phyloP scores from a whole-genome alignment of 169 alveolate genomes.

The Eimeria falciformis region DNA sequence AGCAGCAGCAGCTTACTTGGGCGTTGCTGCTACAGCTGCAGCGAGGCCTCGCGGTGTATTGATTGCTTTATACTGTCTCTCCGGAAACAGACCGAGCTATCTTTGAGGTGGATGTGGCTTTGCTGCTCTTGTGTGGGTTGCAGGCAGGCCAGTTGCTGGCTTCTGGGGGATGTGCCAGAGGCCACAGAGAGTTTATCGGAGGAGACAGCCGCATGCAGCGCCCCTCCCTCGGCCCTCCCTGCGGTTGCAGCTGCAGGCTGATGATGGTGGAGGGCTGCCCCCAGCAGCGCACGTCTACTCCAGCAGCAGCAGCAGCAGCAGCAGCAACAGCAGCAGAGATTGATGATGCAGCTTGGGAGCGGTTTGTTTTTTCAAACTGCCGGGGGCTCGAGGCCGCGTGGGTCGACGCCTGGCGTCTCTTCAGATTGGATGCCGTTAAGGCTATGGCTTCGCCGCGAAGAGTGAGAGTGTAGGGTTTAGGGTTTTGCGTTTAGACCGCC shows the following conservation, averaged over 20 bases:
- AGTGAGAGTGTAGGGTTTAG: conserved; percentile 6
- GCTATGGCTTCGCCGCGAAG: conserved; percentile 67
- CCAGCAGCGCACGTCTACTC: neutral
- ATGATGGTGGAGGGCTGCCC: neutral
- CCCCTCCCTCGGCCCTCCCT: neutral
- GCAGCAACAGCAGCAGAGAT: neutral
- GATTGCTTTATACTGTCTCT: no score
- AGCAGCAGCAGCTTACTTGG: neutral
- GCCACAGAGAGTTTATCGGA: neutral
- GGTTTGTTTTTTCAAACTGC: conserved; percentile 53
- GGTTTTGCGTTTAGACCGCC: neutral
- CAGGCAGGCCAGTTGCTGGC: conserved; percentile 12
- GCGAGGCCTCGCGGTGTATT: neutral
- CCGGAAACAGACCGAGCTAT: no score
- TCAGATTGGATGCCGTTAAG: conserved; percentile 71
- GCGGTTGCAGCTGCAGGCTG: conserved; percentile 51
- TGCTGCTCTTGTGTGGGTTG: no score
- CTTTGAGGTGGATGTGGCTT: no score
- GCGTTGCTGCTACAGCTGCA: conserved; percentile 35
- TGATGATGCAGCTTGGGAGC: conserved; percentile 59
- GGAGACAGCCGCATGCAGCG: no score
- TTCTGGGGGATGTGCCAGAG: conserved; percentile 11
- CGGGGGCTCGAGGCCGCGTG: conserved; percentile 62
- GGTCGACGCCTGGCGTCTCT: conserved; percentile 74
- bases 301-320: conserved; percentile 57